phyloP scores from a whole-genome alignment of 345 rosid species.

The Eucalyptus erythrocorys region DNA sequence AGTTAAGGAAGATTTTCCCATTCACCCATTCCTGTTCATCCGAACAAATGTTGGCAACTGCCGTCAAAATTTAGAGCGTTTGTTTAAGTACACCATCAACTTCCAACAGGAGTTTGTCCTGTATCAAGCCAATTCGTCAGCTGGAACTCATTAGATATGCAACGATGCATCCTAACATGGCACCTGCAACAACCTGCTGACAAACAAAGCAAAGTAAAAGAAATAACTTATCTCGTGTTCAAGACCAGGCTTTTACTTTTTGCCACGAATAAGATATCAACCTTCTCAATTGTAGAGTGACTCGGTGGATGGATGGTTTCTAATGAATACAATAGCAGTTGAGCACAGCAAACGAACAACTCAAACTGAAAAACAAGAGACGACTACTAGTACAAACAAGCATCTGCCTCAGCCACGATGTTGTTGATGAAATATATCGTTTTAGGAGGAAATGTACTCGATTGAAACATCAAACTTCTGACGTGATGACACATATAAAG shows the following conservation, averaged over 20 bases:
- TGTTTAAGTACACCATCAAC: not conserved
- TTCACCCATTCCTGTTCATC: not conserved
- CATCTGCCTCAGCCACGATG: not conserved
- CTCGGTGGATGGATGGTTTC: not conserved
- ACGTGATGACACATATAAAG: not conserved
- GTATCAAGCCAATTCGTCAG: not conserved
- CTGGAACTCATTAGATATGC: conserved; percentile 26
- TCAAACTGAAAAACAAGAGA: not conserved
- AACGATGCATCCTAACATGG: conserved; percentile 29
- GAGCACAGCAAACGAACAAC: not conserved
- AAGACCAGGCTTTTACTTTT: not conserved
- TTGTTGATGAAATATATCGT: not conserved
- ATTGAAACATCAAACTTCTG: not conserved
- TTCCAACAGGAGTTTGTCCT: not conserved
- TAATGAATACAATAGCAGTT: not conserved
- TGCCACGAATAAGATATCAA: not conserved
- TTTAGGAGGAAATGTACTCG: not conserved
- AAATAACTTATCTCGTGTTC: not conserved
- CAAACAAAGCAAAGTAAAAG: not conserved
- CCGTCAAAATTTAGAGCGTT: not conserved
- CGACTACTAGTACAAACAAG: not conserved
- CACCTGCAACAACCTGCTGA: conserved; percentile 46
- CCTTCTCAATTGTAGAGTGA: not conserved
- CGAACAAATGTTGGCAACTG: not conserved
- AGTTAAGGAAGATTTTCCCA: not conserved